Evolutionary conservation across 2,329 filamentous ascomycete species (phyloP).

Genomic region (Apiospora pterosperma): DNA sequence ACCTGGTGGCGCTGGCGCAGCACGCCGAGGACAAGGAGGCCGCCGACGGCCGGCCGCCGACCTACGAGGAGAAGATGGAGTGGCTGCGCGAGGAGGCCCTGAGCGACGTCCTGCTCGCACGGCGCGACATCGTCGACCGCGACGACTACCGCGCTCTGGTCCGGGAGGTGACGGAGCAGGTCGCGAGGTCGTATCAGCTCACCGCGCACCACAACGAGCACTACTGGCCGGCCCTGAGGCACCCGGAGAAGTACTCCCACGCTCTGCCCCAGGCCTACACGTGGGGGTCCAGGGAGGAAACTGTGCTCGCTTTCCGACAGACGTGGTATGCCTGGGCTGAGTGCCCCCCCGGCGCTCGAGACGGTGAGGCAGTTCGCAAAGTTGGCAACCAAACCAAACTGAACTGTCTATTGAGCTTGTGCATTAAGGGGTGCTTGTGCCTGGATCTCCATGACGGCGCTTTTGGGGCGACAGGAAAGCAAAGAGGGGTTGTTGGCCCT

Average conservation of each 20-base stretch:
- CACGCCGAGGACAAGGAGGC: conserved; percentile 7
- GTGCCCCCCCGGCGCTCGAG: conserved; percentile 9
- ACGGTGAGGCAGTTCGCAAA: background rate
- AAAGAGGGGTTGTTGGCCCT: background rate
- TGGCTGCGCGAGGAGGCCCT: conserved; percentile 16
- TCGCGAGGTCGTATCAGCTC: conserved; percentile 4
- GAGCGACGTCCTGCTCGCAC: conserved; percentile 14
- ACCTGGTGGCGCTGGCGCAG: conserved; percentile 11
- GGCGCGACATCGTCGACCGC: conserved; percentile 16
- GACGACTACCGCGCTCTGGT: conserved; percentile 9
- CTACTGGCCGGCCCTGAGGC: conserved; percentile 15
- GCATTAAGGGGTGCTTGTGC: background rate
- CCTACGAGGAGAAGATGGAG: conserved; percentile 16
- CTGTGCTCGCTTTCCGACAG: conserved; percentile 13
- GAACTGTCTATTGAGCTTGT: background rate
- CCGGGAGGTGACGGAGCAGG: conserved; percentile 9
- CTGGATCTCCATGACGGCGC: background rate
- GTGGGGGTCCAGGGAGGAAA: conserved; percentile 10
- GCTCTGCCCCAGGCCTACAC: conserved; percentile 6
- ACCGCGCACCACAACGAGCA: conserved; percentile 13
- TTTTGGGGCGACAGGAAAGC: background rate
- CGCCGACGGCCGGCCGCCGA: background rate
- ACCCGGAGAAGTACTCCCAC: conserved; percentile 12
- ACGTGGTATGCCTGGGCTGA: conserved; percentile 19
- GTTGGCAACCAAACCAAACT: background rate